phyloP scores from a whole-genome alignment of 305 asterid genomes.

The Coffea humblotiana region DNA sequence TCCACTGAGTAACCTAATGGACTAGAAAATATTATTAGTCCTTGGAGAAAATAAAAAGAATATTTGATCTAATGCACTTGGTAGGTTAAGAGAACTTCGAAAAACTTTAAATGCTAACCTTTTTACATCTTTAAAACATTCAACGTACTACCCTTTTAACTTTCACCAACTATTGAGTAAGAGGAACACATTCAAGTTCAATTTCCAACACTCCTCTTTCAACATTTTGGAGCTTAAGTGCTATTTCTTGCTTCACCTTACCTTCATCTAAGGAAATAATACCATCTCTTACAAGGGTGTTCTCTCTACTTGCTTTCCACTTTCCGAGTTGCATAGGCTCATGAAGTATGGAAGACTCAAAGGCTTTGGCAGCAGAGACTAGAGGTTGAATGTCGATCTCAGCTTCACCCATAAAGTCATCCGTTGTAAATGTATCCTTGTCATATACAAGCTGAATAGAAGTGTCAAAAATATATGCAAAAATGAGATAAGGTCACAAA shows the following conservation, averaged over 20 bases:
- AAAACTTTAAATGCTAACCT: not conserved
- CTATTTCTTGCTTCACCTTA: conserved; percentile 64
- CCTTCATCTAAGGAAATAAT: conserved; percentile 64
- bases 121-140: not conserved
- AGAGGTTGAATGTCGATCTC: conserved; percentile 86
- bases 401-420: conserved; percentile 96
- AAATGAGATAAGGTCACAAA: not conserved
- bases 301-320: conserved; percentile 57
- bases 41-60: not conserved
- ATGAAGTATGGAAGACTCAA: conserved; percentile 40
- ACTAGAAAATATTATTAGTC: no score
- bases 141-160: not conserved
- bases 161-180: conserved; percentile 52
- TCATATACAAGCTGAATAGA: conserved; percentile 75
- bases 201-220: conserved; percentile 86
- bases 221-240: conserved; percentile 76
- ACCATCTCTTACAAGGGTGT: conserved; percentile 54
- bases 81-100: not conserved
- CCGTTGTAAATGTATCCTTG: conserved; percentile 86
- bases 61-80: not conserved
- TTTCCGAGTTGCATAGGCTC: conserved; percentile 53
- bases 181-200: conserved; percentile 91
- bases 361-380: conserved; percentile 75
- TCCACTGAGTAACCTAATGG: not conserved
- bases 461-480: not conserved